Conservation (phyloP, 768 basidiomycete genomes). For the Candolleomyces efflorescens region DNA sequence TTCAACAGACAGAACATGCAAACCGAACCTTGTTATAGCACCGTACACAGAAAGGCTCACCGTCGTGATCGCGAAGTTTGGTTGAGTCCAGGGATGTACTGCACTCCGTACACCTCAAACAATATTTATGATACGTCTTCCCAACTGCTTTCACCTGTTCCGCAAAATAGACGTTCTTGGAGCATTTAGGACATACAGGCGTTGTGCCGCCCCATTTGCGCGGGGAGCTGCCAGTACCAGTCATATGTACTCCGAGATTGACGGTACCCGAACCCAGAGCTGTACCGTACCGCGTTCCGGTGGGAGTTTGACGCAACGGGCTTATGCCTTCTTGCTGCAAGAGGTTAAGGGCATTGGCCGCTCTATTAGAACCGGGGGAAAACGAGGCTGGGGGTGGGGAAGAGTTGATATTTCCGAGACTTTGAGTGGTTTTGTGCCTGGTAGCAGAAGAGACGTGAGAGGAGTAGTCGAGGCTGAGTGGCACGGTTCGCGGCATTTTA, state of each 20-base stretch:
- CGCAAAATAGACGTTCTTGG: constrained; percentile 79
- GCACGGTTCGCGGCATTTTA: constrained; percentile 52
- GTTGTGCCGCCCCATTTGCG: constrained; percentile 54
- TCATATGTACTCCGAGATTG: constrained; percentile 5
- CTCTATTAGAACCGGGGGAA: neutral
- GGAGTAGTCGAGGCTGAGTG: constrained; percentile 34
- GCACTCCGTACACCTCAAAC: constrained; percentile 75
- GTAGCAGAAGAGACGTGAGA: neutral
- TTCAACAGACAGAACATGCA: neutral
- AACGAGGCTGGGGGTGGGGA: neutral
- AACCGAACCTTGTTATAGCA: constrained; percentile 64
- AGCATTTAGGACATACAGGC: constrained; percentile 65
- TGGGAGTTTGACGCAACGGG: constrained; percentile 33
- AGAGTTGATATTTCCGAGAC: constrained; percentile 16
- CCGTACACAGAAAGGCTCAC: constrained; percentile 61
- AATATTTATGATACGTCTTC: constrained; percentile 75
- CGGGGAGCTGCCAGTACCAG: constrained; percentile 27
- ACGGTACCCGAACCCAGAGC: constrained; percentile 35
- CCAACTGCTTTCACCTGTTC: constrained; percentile 85
- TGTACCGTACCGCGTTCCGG: constrained; percentile 65
- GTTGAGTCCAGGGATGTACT: constrained; percentile 65
- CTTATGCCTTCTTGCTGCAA: constrained; percentile 16
- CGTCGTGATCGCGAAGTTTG: constrained; percentile 72
- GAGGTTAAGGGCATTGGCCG: constrained; percentile 11
- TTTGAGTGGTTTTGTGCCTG: constrained; percentile 16